These are phyloP conservation scores for Canavalia gladiata DNA, from an alignment of 306 rosid species.

Conservation along the genomic window DNA sequence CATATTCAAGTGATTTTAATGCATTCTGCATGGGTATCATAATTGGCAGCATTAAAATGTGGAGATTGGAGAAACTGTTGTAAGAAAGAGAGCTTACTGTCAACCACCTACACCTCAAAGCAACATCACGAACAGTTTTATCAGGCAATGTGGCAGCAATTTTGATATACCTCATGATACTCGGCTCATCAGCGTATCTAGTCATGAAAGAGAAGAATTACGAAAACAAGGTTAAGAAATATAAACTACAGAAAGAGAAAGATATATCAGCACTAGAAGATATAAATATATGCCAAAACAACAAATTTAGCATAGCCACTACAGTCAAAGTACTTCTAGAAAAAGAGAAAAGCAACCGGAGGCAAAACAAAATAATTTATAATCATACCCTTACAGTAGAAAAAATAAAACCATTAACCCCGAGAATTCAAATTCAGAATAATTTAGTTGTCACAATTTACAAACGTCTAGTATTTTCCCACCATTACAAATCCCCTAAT, in stretches of 20 bases:
- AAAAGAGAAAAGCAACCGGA: constrained; percentile 9
- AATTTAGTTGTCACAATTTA: not conserved
- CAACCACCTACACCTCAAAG: constrained; percentile 99
- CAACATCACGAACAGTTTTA: constrained; percentile 99
- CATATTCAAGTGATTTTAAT: not conserved
- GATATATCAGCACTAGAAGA: constrained; percentile 23
- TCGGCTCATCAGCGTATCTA: constrained; percentile 90
- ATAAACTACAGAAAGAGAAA: constrained; percentile 20
- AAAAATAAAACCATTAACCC: too few relatives aligned
- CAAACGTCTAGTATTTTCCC: constrained; percentile 7
- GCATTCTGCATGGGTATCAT: constrained; percentile 20
- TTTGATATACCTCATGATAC: constrained; percentile 93
- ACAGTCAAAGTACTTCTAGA: constrained; percentile 16
- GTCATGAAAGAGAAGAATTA: constrained; percentile 41
- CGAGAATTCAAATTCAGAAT: not conserved
- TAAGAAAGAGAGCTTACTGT: constrained; percentile 71
- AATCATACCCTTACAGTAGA: too few relatives aligned
- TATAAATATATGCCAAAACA: constrained; percentile 23
- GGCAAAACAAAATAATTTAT: not conserved
- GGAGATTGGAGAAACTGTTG: constrained; percentile 25
- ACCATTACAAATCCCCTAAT: not conserved
- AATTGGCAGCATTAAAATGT: constrained; percentile 25
- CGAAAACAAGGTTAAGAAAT: constrained; percentile 26
- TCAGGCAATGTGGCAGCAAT: constrained; percentile 90
- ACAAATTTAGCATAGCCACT: not conserved